Conservation (phyloP, 371 early-diverging fungal species). For the Mucor lusitanicus region DNA sequence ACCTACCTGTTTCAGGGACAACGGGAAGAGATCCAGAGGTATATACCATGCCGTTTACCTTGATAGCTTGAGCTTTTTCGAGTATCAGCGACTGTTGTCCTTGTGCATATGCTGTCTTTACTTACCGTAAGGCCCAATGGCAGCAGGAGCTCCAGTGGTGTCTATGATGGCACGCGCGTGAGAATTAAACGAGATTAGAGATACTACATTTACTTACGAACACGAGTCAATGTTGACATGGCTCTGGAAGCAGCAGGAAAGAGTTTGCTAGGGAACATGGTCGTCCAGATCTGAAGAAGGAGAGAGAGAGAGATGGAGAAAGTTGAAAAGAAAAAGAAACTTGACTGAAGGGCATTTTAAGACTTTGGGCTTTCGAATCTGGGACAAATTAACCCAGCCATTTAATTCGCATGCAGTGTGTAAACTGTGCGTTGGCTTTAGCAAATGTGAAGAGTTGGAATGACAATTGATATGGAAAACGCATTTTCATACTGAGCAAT, state of each 20-base stretch:
- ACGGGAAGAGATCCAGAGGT: constrained; percentile 83
- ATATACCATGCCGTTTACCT: constrained; percentile 84
- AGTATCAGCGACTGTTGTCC: background rate
- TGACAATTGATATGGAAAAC: no score
- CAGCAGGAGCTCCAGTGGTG: constrained; percentile 68
- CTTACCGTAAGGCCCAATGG: constrained; percentile 89
- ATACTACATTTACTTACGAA: constrained; percentile 26
- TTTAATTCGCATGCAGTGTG: background rate
- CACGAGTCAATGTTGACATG: constrained; percentile 41
- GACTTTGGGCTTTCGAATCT: background rate
- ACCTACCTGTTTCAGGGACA: constrained; percentile 55
- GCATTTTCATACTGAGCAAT: no score
- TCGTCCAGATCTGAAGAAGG: background rate
- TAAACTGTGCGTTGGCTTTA: no score
- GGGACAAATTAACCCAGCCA: background rate
- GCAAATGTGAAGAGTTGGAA: no score
- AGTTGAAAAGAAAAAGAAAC: background rate
- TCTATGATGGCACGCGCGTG: constrained; percentile 28
- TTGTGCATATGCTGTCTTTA: background rate
- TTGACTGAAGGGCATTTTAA: background rate
- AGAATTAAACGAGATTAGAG: background rate
- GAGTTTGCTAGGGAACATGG: constrained; percentile 23
- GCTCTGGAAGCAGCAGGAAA: constrained; percentile 20
- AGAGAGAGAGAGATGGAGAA: background rate
- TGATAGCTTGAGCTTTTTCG: constrained; percentile 74